Evolutionary conservation across 2,329 filamentous ascomycete genomes (phyloP), one percentile per base, ranked within the genome.

Genomic region (Verticillium nonalfalfae): DNA sequence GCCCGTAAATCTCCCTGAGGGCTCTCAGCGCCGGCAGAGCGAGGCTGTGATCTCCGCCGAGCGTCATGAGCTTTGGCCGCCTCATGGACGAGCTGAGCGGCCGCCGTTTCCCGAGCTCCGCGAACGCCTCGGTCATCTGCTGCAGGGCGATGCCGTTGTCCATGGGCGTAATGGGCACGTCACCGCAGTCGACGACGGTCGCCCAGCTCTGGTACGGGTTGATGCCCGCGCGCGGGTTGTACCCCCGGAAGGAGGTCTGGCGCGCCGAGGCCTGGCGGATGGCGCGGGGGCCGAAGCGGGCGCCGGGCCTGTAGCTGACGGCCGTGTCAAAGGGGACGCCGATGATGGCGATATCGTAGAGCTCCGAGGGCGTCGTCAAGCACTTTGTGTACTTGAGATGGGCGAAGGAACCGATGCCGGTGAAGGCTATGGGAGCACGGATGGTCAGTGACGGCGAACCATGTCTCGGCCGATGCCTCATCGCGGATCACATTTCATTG

Each of bases 141-240:
- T 82, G 79, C 60, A 93, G 78, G 0, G 93, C 93, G 15, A 96
- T 79, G 1, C 80, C 85, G 72, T 97, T 97, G 77, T 97, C 92
- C 68, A 96, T 89, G 0, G 93, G 93, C 0, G 89, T 91, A 66
- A 96, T 81, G 34, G 93, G 92, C 61, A 97, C 92, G 72, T 97
- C 93, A 56, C 93, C 93, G 73, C 93, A 97, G 78, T 97, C 93
- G 58, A 94, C 79, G 62, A 97, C 85, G 45, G 79, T 86, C 1
- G 90, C 90, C 89, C 90, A 94, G 60, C 84, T 89, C 50, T 80
- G 79, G 76, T 95, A 97, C 0, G 93, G 92, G 74, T 97, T 97
- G 66, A 97, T 83, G 45, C 82, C 83, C 1, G 91, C 92, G 26
- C 92, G 87, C 2, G 90, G 85, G 75, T 97, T 97, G 82, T 90